Evolutionary conservation across 1,284 basidiomycete species (phyloP), one percentile per base, ranked within the genome.

Genomic region (Mycosarcoma mackinlayi): DNA sequence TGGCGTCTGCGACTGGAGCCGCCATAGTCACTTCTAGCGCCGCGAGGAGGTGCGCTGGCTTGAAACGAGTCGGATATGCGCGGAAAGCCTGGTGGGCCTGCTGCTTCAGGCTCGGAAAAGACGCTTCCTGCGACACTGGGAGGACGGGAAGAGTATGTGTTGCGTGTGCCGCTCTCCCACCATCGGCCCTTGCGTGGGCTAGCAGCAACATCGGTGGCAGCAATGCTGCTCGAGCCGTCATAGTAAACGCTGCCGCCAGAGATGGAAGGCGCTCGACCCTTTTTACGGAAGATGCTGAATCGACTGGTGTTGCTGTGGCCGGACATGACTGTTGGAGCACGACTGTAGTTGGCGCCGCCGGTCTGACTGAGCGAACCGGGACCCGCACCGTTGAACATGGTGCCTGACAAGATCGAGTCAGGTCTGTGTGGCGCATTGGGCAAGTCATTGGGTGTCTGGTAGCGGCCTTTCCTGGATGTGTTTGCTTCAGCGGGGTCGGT

Each of bases 111-210:
- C 42, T 79, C 77, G 30, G 76, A 76, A 40, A 79, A 76, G 61
- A 76, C 47, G 54, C 72, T 75, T 18, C 73, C 76, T 11, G 74
- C 59, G 16, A 79, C 34, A 52, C 76, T 78, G n/a, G 68, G 65
- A 25, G 75, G 55, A 10, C 75, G 37, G 19, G 57, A 70, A 25
- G 41, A 52, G 31, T 61, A 64, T 19, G 50, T 49, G 42, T 74
- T 69, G 33, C 61, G 56, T 19, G 58, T 59, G 18, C 62, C 67
- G 31, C 54, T 47, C 34, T 77, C 76, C 76, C 76, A 78, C 76
- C 76, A 78, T 9, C 75, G 47, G 19, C 55, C 52, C 40, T 73
- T 75, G 4, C 56, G 55, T 9, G 44, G 44, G 16, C 44, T 56
- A 23, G 38, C 23, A 18, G 49, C 52, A 25, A 65, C n/a, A 21